phyloP scores from a whole-genome alignment of 2,329 filamentous ascomycete genomes.

The Beauveria rudraprayagi region DNA sequence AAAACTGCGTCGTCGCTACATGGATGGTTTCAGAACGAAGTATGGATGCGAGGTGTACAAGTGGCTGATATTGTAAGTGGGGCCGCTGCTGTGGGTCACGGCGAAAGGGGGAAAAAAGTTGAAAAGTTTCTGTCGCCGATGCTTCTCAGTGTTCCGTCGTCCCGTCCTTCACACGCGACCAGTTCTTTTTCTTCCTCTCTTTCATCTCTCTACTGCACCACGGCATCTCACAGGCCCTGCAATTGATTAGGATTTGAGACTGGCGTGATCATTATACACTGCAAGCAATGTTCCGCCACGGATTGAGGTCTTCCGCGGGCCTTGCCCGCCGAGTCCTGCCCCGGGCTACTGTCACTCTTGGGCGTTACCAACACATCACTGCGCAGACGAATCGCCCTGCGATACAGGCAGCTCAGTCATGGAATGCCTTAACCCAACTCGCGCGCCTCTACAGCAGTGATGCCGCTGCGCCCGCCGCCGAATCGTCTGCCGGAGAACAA shows the following conservation, averaged over 20 bases:
- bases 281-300: constrained; percentile 17
- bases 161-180: background rate
- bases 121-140: constrained; percentile 1
- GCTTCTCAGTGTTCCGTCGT: background rate
- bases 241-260: background rate
- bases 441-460: constrained; percentile 34
- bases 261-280: background rate
- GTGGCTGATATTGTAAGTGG: background rate
- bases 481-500: background rate
- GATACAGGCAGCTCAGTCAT: constrained; percentile 16
- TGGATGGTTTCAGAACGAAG: no score
- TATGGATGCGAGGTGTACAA: background rate
- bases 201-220: background rate
- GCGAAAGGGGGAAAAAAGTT: constrained; percentile 10
- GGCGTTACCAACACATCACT: constrained; percentile 13
- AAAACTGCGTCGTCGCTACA: no score
- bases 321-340: constrained; percentile 26
- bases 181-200: background rate
- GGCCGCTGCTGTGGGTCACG: background rate
- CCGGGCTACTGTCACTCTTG: constrained; percentile 22
- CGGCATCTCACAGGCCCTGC: background rate
- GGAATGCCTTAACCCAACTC: constrained; percentile 18
- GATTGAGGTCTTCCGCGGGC: constrained; percentile 31
- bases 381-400: constrained; percentile 12
- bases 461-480: constrained; percentile 21